Evolutionary conservation across 495 filamentous ascomycete species (phyloP).

Genomic region (Hypoxylon lienhwacheense): DNA sequence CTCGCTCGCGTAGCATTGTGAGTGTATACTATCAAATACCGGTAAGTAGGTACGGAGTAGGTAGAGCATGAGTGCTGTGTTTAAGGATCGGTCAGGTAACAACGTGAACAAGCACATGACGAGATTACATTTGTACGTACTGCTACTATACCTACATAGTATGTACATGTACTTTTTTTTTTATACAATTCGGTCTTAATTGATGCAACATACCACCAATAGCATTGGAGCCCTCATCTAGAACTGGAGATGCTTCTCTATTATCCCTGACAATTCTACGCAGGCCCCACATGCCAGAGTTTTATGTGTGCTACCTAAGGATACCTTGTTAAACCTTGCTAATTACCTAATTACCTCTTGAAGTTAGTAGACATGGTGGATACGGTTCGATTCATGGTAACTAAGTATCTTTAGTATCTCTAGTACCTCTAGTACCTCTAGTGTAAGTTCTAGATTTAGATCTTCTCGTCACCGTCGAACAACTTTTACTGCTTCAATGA

Average conservation of each 20-base stretch:
- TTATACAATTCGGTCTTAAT: too few relatives aligned
- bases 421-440: too few relatives aligned
- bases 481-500: conserved; percentile 9
- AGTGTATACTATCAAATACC: too few relatives aligned
- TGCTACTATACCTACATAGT: too few relatives aligned
- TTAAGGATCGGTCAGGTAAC: too few relatives aligned
- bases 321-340: conserved; percentile 18
- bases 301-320: conserved; percentile 22
- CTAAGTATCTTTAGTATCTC: neutral
- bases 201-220: conserved; percentile 34
- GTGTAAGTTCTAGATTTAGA: conserved; percentile 24
- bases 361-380: conserved; percentile 9
- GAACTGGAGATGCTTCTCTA: conserved; percentile 30
- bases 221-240: conserved; percentile 22
- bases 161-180: too few relatives aligned
- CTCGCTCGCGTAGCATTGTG: too few relatives aligned
- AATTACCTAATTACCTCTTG: conserved; percentile 25
- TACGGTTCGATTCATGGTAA: conserved; percentile 16
- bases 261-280: conserved; percentile 23
- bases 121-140: too few relatives aligned
- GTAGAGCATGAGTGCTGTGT: too few relatives aligned
- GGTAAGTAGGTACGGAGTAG: too few relatives aligned
- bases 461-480: conserved; percentile 33
- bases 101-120: too few relatives aligned
- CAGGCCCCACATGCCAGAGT: conserved; percentile 15